A percentile compares a stretch with the other conserved stretches of the same genome.
phyloP scores from a whole-genome alignment of 2,329 filamentous ascomycete species.

The Pyrenophora teres region DNA sequence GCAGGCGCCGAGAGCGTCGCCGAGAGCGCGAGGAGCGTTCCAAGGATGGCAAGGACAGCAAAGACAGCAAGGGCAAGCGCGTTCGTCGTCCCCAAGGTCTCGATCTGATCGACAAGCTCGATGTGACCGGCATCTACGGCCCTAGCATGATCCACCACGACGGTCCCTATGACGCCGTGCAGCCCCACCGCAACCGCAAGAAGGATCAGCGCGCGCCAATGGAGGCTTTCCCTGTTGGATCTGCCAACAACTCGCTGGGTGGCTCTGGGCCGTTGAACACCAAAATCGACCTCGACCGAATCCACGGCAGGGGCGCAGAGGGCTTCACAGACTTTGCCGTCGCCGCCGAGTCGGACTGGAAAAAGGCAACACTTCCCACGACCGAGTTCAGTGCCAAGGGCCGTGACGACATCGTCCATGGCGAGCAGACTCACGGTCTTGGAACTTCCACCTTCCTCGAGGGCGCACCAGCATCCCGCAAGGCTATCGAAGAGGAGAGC shows the following conservation, averaged over 20 bases:
- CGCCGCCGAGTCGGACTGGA: constrained; percentile 41
- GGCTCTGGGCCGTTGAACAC: constrained; percentile 83
- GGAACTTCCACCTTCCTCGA: constrained; percentile 96
- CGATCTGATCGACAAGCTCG: constrained; percentile 94
- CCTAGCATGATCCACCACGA: constrained; percentile 96
- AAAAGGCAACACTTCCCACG: constrained; percentile 38
- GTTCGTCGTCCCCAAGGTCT: constrained; percentile 58
- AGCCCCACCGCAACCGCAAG: constrained; percentile 89
- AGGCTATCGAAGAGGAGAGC: constrained; percentile 75
- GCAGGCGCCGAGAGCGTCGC: constrained; percentile 56
- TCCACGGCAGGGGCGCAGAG: constrained; percentile 84
- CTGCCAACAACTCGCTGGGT: constrained; percentile 87
- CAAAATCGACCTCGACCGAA: constrained; percentile 81
- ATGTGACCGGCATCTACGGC: constrained; percentile 94
- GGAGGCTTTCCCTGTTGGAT: constrained; percentile 93
- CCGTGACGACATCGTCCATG: constrained; percentile 72
- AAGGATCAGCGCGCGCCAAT: constrained; percentile 85
- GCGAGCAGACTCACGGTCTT: constrained; percentile 79
- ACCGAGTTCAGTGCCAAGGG: constrained; percentile 49
- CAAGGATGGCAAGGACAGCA: constrained; percentile 40
- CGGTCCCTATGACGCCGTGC: constrained; percentile 94
- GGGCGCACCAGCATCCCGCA: constrained; percentile 82
- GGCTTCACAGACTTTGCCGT: constrained; percentile 78
- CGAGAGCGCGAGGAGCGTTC: constrained; percentile 56
- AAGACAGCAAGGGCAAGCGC: constrained; percentile 23